These are phyloP conservation scores for Eleusine coracana DNA, from an alignment of 176 grass and related monocot genomes.

Conservation along the genomic window DNA sequence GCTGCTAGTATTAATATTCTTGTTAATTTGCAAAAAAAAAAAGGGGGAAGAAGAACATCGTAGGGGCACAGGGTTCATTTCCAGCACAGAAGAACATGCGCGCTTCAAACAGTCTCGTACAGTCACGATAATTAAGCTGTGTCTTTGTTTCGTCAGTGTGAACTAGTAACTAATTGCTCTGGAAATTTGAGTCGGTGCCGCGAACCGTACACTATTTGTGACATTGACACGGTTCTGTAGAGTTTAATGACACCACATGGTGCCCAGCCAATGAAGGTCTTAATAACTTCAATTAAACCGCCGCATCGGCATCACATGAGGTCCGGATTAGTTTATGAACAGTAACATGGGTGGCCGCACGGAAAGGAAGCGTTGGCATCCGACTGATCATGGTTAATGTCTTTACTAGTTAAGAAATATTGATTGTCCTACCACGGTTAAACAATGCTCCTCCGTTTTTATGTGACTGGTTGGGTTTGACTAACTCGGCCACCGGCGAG, in stretches of 20 bases:
- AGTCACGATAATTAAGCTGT: background rate
- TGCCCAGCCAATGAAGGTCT: background rate
- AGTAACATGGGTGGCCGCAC: conserved; percentile 23
- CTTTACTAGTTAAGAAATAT: background rate
- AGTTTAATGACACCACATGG: conserved; percentile 48
- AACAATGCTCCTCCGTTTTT: background rate
- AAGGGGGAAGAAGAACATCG: background rate
- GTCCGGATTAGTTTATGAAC: conserved; percentile 28
- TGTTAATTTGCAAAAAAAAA: too few species aligned
- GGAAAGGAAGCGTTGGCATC: background rate
- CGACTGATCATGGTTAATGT: background rate
- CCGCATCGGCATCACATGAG: conserved; percentile 37
- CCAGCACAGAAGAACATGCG: background rate
- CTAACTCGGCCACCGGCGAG: conserved; percentile 9
- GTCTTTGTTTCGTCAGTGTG: background rate
- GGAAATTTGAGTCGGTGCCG: background rate
- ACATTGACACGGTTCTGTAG: background rate
- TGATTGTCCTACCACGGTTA: background rate
- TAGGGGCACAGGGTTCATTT: background rate
- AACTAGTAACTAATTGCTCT: background rate
- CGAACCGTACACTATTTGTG: background rate
- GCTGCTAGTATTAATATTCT: too few species aligned
- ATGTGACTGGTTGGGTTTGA: background rate
- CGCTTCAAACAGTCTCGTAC: background rate
- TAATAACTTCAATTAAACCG: background rate